Evolutionary conservation across 2,329 filamentous ascomycete genomes (phyloP).

Genomic region (Pseudonectria buxi): DNA sequence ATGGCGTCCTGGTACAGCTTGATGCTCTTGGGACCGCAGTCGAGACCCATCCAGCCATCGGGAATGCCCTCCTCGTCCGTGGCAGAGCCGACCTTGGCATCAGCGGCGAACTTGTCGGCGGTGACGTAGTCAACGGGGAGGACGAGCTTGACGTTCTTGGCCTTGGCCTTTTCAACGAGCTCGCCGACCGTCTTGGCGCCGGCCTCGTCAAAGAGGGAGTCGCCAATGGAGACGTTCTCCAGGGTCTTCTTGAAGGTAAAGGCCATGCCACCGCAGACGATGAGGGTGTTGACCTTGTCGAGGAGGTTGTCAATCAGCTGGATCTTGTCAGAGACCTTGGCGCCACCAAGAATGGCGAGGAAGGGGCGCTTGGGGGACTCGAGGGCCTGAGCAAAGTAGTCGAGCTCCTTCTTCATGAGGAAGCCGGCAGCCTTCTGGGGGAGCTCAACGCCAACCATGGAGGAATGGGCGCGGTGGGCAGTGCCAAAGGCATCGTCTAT

Average conservation of each 20-base stretch:
- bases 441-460: slow-evolving; percentile 95
- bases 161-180: slow-evolving; percentile 92
- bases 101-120: slow-evolving; percentile 85
- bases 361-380: slow-evolving; percentile 91
- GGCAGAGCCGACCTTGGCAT: slow-evolving; percentile 74
- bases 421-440: slow-evolving; percentile 96
- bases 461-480: slow-evolving; percentile 96
- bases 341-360: slow-evolving; percentile 95
- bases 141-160: slow-evolving; percentile 90
- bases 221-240: slow-evolving; percentile 80
- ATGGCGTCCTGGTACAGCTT: slow-evolving; percentile 87
- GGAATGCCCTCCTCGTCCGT: slow-evolving; percentile 86
- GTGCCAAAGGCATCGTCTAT: slow-evolving; percentile 96
- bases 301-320: slow-evolving; percentile 98
- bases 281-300: slow-evolving; percentile 92
- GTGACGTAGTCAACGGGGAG: slow-evolving; percentile 94
- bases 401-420: slow-evolving; percentile 99
- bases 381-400: slow-evolving; percentile 97
- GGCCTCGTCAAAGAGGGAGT: slow-evolving; percentile 86
- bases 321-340: slow-evolving; percentile 99
- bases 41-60: slow-evolving; percentile 96
- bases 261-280: slow-evolving; percentile 96
- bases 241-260: slow-evolving; percentile 99
- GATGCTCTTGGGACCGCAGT: slow-evolving; percentile 84
- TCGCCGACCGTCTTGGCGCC: slow-evolving; percentile 85